Evolutionary conservation across 495 filamentous ascomycete genomes (phyloP), one percentile per base, ranked within the genome.

Genomic region (Venustampulla echinocandica): DNA sequence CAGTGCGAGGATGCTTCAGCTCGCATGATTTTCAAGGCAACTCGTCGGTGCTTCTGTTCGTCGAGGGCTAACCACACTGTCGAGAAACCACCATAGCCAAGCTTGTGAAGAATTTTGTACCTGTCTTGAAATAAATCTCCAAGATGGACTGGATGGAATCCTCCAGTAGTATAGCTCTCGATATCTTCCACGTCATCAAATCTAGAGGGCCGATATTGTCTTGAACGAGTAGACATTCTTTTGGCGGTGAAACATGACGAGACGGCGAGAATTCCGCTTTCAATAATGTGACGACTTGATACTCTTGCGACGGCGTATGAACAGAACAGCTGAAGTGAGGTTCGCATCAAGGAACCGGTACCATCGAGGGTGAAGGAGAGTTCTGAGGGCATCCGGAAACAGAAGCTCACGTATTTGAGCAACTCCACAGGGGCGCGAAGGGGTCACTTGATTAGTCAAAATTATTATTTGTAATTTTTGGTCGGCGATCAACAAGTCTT

Each of bases 71-170:
- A 52, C 67, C 67, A 69, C 30, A 70, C 67, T 1, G 65, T 70
- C 0, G 62, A 64, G 28, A 59, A 64, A 30, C 44, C 56, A 4
- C 73, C 73, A 49, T 67, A 71, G 5, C 73, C 68, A 27, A 74
- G 56, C 54, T 75, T 76, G 41, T 55, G 59, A 10, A 70, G 40
- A 42, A 73, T 52, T 42, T 62, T 58, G 56, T 72, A 75, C 42
- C 59, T 60, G 17, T 55, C 46, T 24, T 64, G 54, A 49, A 68
- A 62, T 1, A 64, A 52, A 42, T 76, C 70, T 10, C 69, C 70
- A 24, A 71, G 59, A 41, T 59, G 59, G 19, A 69, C 69, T 5
- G 69, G 71, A 54, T 72, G 68, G 24, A 64, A 67, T 41, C 63
- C 64, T 25, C 67, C 65, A 6, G 44, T 48, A 13, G 40, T 19